Evolutionary conservation across 75 land plant genomes (phyloP).

Genomic region (Pinus tabuliformis): DNA sequence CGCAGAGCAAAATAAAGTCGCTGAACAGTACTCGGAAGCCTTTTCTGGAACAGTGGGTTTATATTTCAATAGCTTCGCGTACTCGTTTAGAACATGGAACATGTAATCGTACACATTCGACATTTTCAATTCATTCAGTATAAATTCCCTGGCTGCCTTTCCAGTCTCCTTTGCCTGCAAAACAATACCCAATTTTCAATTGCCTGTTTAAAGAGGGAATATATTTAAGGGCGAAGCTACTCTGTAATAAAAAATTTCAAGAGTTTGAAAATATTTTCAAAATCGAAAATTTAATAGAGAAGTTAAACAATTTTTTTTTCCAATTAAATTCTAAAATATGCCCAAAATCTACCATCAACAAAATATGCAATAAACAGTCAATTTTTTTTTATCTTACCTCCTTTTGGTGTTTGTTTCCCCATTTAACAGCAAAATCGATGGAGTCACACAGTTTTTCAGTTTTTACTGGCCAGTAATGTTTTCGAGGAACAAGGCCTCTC

Average conservation of each 20-base stretch:
- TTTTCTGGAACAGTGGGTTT: too few relatives aligned
- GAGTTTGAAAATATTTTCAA: too few relatives aligned
- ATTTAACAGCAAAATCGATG: constrained; percentile 49
- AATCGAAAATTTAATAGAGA: too few relatives aligned
- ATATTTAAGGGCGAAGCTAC: too few relatives aligned
- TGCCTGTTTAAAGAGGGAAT: not conserved
- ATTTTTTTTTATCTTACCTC: constrained; percentile 20
- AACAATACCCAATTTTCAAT: not conserved
- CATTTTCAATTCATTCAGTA: constrained; percentile 26
- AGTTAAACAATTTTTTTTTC: too few relatives aligned
- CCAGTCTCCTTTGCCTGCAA: constrained; percentile 26
- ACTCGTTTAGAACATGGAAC: too few relatives aligned
- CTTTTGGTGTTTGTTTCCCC: constrained; percentile 48
- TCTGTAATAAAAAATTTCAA: too few relatives aligned
- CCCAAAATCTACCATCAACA: not conserved
- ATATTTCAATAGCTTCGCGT: too few relatives aligned
- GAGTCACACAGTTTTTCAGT: constrained; percentile 29
- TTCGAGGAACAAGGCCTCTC: constrained; percentile 35
- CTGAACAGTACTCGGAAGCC: too few relatives aligned
- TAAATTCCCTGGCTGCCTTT: constrained; percentile 3
- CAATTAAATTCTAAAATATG: too few relatives aligned
- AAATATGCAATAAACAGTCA: not conserved
- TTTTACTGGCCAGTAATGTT: constrained; percentile 50
- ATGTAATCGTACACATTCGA: constrained; percentile 25
- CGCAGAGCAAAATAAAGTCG: too few relatives aligned